Conservation (phyloP, 345 rosid genomes). For the Rhodamnia argentea region DNA sequence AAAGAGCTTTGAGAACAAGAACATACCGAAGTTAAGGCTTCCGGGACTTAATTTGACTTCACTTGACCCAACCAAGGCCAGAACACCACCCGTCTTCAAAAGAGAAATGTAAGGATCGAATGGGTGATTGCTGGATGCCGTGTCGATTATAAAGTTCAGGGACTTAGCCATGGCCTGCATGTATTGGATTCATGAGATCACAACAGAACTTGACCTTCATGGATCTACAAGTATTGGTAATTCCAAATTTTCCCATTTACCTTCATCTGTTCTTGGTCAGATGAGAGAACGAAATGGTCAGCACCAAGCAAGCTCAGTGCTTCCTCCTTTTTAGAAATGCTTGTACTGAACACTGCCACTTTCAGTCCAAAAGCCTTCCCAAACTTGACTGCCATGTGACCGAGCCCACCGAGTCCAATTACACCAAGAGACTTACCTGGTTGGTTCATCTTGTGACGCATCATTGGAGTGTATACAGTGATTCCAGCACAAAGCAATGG, state of each 20-base stretch:
- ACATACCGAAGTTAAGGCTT: constrained; percentile 45
- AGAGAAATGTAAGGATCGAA: constrained; percentile 78
- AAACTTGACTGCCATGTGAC: constrained; percentile 96
- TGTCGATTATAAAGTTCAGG: constrained; percentile 69
- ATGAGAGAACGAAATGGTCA: constrained; percentile 55
- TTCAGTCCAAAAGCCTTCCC: constrained; percentile 87
- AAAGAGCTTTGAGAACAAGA: not conserved
- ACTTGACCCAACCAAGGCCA: constrained; percentile 64
- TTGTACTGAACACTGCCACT: constrained; percentile 84
- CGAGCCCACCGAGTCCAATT: constrained; percentile 92
- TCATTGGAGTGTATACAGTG: constrained; percentile 82
- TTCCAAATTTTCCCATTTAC: constrained; percentile 4
- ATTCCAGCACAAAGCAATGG: constrained; percentile 92
- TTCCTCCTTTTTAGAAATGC: constrained; percentile 70
- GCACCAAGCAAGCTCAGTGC: constrained; percentile 70
- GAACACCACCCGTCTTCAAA: constrained; percentile 56
- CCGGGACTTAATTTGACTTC: constrained; percentile 77
- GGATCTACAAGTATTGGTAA: not conserved
- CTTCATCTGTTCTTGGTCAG: constrained; percentile 79
- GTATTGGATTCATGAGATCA: not conserved
- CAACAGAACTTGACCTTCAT: not conserved
- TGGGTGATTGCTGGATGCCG: constrained; percentile 83
- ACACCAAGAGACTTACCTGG: constrained; percentile 81
- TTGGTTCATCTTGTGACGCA: constrained; percentile 77
- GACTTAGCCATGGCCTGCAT: constrained; percentile 52